These are phyloP conservation scores for Neofusicoccum sp. DNA, from an alignment of 2,329 filamentous ascomycete genomes.

Conservation along the genomic window DNA sequence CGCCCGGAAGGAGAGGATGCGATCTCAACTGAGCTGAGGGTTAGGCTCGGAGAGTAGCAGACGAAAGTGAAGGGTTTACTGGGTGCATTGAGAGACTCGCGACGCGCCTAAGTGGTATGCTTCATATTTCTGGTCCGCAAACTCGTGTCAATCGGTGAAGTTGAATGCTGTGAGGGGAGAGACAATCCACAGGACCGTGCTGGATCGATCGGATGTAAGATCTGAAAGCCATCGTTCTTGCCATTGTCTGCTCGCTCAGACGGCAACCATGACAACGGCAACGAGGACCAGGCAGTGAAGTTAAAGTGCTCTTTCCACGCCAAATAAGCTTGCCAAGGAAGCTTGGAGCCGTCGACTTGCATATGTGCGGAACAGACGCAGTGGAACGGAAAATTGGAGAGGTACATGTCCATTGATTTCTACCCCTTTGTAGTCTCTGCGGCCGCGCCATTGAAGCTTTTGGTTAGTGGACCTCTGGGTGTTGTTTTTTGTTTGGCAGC, in stretches of 20 bases:
- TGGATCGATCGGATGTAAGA: neutral
- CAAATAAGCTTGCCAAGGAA: neutral
- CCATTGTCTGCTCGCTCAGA: neutral
- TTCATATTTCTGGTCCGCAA: constrained; percentile 27
- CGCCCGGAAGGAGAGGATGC: constrained; percentile 27
- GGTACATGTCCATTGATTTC: neutral
- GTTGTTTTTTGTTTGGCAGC: no score
- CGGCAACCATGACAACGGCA: neutral
- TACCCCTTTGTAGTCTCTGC: no score
- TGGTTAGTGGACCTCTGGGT: neutral
- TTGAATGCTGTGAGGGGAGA: constrained; percentile 3
- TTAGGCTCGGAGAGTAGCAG: neutral
- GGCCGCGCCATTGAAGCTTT: no score
- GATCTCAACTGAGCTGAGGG: constrained; percentile 23
- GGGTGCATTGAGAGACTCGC: constrained; percentile 38
- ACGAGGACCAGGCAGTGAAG: neutral
- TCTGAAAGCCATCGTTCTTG: constrained; percentile 10
- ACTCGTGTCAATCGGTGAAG: constrained; percentile 6
- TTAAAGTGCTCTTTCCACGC: neutral
- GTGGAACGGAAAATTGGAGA: no score
- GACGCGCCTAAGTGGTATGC: constrained; percentile 33
- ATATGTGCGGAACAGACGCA: no score
- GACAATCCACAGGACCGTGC: neutral
- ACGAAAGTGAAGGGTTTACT: constrained; percentile 21
- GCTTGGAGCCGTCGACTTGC: neutral